A percentile compares a stretch with the other conserved stretches of the same genome.
These are phyloP conservation scores for Naganishia kalamii DNA, from an alignment of 768 basidiomycete species.

Conservation along the genomic window DNA sequence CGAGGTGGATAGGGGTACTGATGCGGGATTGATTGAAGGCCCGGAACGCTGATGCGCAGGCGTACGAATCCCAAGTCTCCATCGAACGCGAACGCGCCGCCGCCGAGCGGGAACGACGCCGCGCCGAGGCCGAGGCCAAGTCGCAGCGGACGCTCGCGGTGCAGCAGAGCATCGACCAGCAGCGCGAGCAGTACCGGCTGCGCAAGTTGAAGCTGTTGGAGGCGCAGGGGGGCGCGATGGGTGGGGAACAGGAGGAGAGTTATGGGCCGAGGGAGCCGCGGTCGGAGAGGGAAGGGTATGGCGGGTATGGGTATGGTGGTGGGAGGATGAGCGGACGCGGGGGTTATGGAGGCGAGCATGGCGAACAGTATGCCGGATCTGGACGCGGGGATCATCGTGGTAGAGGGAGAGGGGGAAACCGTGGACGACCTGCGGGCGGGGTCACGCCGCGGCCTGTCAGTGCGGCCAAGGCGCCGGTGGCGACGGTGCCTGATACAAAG, in stretches of 20 bases:
- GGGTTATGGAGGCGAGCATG: background rate
- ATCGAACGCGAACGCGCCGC: background rate
- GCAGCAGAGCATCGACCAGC: conserved; percentile 5
- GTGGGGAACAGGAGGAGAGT: background rate
- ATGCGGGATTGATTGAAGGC: background rate
- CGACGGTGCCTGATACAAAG: conserved; percentile 1
- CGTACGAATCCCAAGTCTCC: background rate
- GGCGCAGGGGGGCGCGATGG: background rate
- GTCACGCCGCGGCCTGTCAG: too few species aligned
- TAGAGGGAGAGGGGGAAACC: too few species aligned
- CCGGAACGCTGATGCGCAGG: conserved; percentile 5
- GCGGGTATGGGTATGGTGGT: background rate
- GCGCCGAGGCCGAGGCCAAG: conserved; percentile 4
- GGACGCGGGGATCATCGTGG: too few species aligned
- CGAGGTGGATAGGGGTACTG: background rate
- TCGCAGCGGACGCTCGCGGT: conserved; percentile 10
- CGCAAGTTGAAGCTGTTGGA: conserved; percentile 5
- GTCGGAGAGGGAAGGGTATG: conserved; percentile 2
- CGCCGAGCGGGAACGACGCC: conserved; percentile 5
- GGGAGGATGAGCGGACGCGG: background rate
- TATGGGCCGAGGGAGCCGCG: too few species aligned
- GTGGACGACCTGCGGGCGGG: too few species aligned
- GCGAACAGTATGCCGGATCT: background rate
- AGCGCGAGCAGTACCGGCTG: conserved; percentile 10
- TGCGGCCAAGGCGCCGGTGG: background rate